Percentiles rank a stretch among this genome's conserved stretches.
phyloP scores from a whole-genome alignment of 2,329 filamentous ascomycete genomes.

The Cordyceps farinosa region DNA sequence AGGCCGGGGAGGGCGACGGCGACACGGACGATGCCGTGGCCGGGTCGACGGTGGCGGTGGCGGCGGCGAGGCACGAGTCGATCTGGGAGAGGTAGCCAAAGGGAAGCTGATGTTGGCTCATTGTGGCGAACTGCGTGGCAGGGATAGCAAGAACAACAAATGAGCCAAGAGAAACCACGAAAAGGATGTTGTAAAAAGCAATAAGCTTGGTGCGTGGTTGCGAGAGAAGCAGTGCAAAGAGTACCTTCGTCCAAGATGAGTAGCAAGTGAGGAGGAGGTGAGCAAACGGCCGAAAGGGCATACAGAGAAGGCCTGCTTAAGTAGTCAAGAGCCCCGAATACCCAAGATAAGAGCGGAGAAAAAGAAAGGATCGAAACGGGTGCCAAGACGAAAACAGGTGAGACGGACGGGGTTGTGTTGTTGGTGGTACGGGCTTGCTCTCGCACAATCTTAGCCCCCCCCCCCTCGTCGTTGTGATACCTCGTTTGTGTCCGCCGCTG shows the following conservation, averaged over 20 bases:
- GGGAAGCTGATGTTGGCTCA: conserved; percentile 2
- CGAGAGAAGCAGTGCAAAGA: too few species aligned
- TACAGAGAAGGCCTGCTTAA: not conserved
- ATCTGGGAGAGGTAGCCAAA: conserved; percentile 7
- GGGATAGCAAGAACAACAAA: too few species aligned
- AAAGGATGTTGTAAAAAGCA: too few species aligned
- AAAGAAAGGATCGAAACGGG: not conserved
- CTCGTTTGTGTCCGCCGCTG: too few species aligned
- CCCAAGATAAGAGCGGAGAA: not conserved
- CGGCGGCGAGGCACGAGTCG: not conserved
- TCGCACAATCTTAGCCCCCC: too few species aligned
- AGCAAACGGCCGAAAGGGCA: too few species aligned
- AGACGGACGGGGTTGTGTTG: too few species aligned
- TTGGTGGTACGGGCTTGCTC: not conserved
- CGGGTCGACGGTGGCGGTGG: not conserved
- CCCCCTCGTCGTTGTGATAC: too few species aligned
- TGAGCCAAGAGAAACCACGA: too few species aligned
- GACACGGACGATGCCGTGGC: not conserved
- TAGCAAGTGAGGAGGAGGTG: not conserved
- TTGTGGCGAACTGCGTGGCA: not conserved
- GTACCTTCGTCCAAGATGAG: not conserved
- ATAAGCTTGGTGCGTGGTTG: too few species aligned
- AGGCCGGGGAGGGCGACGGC: too few species aligned
- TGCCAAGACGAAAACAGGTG: too few species aligned
- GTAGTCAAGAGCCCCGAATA: not conserved